phyloP scores from a whole-genome alignment of 805 yeast genomes.

The Pichia membranifaciens region DNA sequence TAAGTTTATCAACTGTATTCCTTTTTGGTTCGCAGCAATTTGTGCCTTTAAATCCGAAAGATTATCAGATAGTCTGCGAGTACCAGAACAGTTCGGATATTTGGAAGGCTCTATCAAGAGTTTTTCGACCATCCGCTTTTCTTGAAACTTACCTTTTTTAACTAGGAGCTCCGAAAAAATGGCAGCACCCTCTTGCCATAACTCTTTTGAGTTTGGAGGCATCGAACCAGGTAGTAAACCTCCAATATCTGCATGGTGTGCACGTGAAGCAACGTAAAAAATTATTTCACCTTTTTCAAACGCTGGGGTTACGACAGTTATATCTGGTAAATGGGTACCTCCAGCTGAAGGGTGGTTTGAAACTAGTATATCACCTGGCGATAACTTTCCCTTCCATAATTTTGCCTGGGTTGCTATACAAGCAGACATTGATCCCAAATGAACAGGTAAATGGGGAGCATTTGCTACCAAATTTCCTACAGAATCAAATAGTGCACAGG shows the following conservation, averaged over 20 bases:
- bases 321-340: conserved; percentile 87
- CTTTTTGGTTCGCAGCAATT: conserved; percentile 83
- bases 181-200: conserved; percentile 89
- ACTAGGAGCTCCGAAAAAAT: conserved; percentile 76
- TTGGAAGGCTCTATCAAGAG: conserved; percentile 71
- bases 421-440: conserved; percentile 80
- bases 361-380: conserved; percentile 69
- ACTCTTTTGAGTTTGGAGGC: conserved; percentile 84
- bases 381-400: conserved; percentile 57
- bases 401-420: conserved; percentile 63
- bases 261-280: conserved; percentile 89
- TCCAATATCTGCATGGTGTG: conserved; percentile 96
- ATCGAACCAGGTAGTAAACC: conserved; percentile 88
- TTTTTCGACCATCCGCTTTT: conserved; percentile 51
- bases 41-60: conserved; percentile 81
- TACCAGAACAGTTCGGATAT: conserved; percentile 83
- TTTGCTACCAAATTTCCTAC: conserved; percentile 79
- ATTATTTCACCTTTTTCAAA: conserved; percentile 56
- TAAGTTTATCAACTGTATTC: conserved; percentile 57
- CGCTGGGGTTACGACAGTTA: conserved; percentile 89
- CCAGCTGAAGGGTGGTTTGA: conserved; percentile 80
- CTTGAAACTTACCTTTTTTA: conserved; percentile 66
- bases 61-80: conserved; percentile 78
- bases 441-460: conserved; percentile 87
- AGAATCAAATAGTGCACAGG: conserved; percentile 76